Evolutionary conservation across 2,329 filamentous ascomycete genomes (phyloP), one percentile per base, ranked within the genome.

Genomic region (Calonectria honghensis): DNA sequence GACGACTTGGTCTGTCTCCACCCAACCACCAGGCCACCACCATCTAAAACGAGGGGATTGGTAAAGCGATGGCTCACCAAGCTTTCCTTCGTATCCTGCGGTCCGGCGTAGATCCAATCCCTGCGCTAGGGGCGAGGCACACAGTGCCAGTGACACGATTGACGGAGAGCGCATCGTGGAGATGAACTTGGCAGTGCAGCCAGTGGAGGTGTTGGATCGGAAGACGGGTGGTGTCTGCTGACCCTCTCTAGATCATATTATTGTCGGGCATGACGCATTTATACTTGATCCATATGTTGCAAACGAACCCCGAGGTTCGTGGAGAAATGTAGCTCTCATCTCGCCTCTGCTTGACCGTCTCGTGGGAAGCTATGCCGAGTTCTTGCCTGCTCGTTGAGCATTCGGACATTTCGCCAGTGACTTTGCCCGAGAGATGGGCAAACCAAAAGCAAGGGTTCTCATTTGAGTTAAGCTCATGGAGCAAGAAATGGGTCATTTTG

Each of bases 21-120:
- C 20, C 61, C 61, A 64, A 14, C 39, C 61, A 32, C 61, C 39
- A 4, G 61, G 61, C 61, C 61, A 64, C 61, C 61, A 64, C 61
- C 39, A 48, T 31, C 61, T 16, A 37, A 64, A 64, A 6, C 61
- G 37, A 16, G 61, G 61, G 9, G 61, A 64, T 35, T 64, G 39
- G 61, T 64, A 64, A n/a, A 64, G 61, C 3, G 39, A 31, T 32
- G 39, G 61, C 18, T 48, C 14, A 16, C 39, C 61, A 32, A 64
- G 37, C 27, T 45, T 64, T 4, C 61, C 61, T 7, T 39, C 14
- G 9, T 39, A 24, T 16, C 20, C 61, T 20, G 27, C 35, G 20
- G 16, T 27, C n/a, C 29, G 18, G 18, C n/a, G 35, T 11, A 61
- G 32, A 11, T 61, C 13, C 57, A 61, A 13, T 14, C 11, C 57